Percentiles rank a stretch among this genome's conserved stretches.
phyloP scores from a whole-genome alignment of 306 rosid species.

The Castanea sativa region DNA sequence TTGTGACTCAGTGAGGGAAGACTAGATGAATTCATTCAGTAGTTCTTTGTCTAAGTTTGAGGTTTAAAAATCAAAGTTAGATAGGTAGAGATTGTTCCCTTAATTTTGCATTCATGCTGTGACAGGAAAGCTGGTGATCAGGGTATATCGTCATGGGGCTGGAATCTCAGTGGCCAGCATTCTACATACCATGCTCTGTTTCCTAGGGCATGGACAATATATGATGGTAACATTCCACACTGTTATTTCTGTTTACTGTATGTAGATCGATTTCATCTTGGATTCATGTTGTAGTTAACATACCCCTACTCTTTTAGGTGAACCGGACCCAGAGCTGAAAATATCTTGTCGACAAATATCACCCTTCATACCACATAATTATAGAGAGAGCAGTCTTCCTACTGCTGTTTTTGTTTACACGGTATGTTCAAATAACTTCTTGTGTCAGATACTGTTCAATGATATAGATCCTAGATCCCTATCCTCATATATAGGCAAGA shows the following conservation, averaged over 20 bases:
- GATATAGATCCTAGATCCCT: not conserved
- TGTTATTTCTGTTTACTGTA: conserved; percentile 8
- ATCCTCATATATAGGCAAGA: not conserved
- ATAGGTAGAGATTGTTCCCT: conserved; percentile 9
- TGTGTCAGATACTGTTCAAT: not conserved
- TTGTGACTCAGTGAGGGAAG: not conserved
- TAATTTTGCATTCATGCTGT: conserved; percentile 25
- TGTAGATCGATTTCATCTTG: conserved; percentile 1
- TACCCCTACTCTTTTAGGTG: conserved; percentile 51
- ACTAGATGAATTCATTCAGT: not conserved
- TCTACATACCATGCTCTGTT: conserved; percentile 98
- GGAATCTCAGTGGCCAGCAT: conserved; percentile 95
- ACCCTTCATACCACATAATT: conserved; percentile 93
- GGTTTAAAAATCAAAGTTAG: not conserved
- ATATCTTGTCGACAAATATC: conserved; percentile 96
- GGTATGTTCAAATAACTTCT: conserved; percentile 37
- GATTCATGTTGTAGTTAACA: conserved; percentile 13
- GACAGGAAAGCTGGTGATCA: conserved; percentile 69
- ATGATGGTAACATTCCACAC: conserved; percentile 69
- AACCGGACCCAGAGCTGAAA: conserved; percentile 96
- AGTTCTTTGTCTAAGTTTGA: not conserved
- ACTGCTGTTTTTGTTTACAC: conserved; percentile 93
- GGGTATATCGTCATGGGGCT: conserved; percentile 98
- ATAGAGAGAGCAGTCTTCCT: conserved; percentile 95
- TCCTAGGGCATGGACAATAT: conserved; percentile 99